phyloP scores from a whole-genome alignment of 1,139 yeast genomes.

The Yamadazyma jaroonii region DNA sequence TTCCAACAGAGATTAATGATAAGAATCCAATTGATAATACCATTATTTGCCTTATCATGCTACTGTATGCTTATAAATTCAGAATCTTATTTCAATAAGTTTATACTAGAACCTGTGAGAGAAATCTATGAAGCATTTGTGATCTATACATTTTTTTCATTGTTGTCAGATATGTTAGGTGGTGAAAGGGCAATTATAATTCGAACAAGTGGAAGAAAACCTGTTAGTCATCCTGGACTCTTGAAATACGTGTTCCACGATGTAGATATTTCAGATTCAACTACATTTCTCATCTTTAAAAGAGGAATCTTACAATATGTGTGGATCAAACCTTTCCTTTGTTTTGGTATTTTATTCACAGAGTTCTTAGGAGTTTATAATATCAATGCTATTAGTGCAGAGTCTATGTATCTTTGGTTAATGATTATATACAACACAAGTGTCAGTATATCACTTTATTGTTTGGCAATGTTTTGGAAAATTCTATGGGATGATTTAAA shows the following conservation, averaged over 20 bases:
- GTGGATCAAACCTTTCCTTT: conserved; percentile 86
- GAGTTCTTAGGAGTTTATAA: conserved; percentile 51
- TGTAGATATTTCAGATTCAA: conserved; percentile 85
- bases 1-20: conserved; percentile 82
- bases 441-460: conserved; percentile 78
- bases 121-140: conserved; percentile 97
- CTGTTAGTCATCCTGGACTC: conserved; percentile 70
- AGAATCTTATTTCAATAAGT: conserved; percentile 32
- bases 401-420: conserved; percentile 61
- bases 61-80: conserved; percentile 49
- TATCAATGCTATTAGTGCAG: conserved; percentile 47
- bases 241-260: conserved; percentile 46
- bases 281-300: conserved; percentile 70
- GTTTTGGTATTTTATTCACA: conserved; percentile 52
- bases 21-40: conserved; percentile 72
- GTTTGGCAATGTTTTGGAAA: conserved; percentile 89
- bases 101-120: conserved; percentile 68
- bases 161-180: conserved; percentile 80
- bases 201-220: conserved; percentile 68
- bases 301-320: conserved; percentile 91
- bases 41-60: conserved; percentile 55
- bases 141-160: conserved; percentile 84
- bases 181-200: conserved; percentile 87
- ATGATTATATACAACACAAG: conserved; percentile 73
- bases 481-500: conserved; percentile 73